Base-by-base conservation (phyloP, 371 early-diverging fungal genomes). In the Cokeromyces recurvatus region DNA sequence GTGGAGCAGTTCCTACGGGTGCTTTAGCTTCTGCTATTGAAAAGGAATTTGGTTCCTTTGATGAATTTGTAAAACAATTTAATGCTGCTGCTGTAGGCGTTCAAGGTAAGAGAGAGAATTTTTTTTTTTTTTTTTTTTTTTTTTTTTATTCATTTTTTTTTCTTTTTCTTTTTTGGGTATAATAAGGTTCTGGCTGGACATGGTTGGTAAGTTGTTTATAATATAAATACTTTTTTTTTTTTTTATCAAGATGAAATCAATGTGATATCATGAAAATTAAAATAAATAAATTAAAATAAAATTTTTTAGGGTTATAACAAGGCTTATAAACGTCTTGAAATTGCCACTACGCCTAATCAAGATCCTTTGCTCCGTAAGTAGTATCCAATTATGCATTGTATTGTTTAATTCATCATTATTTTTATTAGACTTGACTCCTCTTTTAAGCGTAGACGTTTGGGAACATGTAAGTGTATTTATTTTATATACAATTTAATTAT, bases 381-480 rank as follows among this genome's bases (percentile, higher is more conserved):
- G n/a, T n/a, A n/a, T n/a, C n/a, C n/a, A n/a, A n/a, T n/a, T n/a
- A n/a, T n/a, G n/a, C n/a, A n/a, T n/a, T n/a, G n/a, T n/a, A n/a
- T n/a, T n/a, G n/a, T n/a, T n/a, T n/a, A n/a, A n/a, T n/a, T n/a
- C n/a, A 16, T 32, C 6, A 27, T 17, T 14, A 35, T 11, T 19
- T 15, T 11, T 34, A 9, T n/a, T 62, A 47, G 86, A 76, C 14
- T 66, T 79, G 44, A 75, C 89, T 36, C 97, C 98, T 35, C 68
- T 99, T 34, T 78, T 99, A 44, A 95, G 94, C 32, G 69, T 95
- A 53, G 99, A 99, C 78, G 97, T 95, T 10, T 98, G 98, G 99
- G 98, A 97, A 74, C 99, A 98, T 59, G 46, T 53, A 46, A 46
- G 46, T 40, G 29, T 17, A 17, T 42, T 15, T 23, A 40, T 45